These are phyloP conservation scores for Pyricularia grisea DNA, from an alignment of 2,329 filamentous ascomycete species.

Conservation along the genomic window DNA sequence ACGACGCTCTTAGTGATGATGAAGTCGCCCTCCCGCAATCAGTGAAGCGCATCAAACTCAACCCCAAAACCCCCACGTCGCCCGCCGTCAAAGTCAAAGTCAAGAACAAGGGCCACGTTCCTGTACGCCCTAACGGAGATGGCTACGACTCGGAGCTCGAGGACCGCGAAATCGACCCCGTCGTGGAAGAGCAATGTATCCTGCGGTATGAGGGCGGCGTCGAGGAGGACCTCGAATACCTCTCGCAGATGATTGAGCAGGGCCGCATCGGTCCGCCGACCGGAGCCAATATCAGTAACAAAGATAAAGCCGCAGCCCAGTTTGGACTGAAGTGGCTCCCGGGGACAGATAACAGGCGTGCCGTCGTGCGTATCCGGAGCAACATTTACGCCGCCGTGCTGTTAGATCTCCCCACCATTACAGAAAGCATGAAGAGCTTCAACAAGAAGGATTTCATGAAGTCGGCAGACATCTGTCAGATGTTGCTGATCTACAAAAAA, in stretches of 20 bases:
- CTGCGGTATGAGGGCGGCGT: conserved; percentile 74
- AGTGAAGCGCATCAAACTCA: conserved; percentile 34
- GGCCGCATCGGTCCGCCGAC: conserved; percentile 62
- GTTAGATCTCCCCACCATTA: conserved; percentile 77
- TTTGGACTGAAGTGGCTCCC: conserved; percentile 69
- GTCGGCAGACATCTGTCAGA: conserved; percentile 79
- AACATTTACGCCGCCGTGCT: conserved; percentile 67
- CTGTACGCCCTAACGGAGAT: conserved; percentile 65
- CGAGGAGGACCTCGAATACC: conserved; percentile 67
- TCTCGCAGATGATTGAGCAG: conserved; percentile 66
- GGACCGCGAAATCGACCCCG: conserved; percentile 77
- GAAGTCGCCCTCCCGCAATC: conserved; percentile 17
- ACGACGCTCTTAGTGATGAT: conserved; percentile 42
- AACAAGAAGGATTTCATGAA: conserved; percentile 84
- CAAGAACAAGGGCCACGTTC: conserved; percentile 46
- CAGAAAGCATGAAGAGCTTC: conserved; percentile 91
- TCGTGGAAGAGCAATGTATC: conserved; percentile 83
- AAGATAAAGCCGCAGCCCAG: conserved; percentile 58
- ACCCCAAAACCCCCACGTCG: conserved; percentile 1
- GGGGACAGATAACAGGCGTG: conserved; percentile 62
- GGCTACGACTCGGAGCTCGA: conserved; percentile 96
- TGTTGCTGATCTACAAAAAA: conserved; percentile 68
- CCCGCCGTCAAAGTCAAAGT: conserved; percentile 5
- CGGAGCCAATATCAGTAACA: conserved; percentile 16
- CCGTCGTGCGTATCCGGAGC: conserved; percentile 59